Evolutionary conservation across 1,284 basidiomycete genomes (phyloP), one percentile per base, ranked within the genome.

Genomic region (Vanrija humicola): DNA sequence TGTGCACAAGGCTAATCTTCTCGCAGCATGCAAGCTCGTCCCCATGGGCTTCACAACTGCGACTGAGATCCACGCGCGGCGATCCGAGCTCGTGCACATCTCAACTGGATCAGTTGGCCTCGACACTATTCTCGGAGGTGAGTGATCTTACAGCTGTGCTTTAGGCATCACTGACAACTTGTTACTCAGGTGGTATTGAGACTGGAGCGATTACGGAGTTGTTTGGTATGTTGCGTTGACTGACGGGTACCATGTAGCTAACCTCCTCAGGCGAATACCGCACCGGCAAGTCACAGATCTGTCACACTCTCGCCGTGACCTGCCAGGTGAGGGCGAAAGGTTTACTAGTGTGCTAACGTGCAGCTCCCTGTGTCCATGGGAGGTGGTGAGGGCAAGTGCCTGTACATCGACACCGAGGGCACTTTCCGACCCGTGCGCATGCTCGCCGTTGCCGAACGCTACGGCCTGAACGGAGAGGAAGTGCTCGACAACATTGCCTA

Each of bases 401-500:
- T 98, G 46, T 99, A 95, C 77, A 98, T 99, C 77, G 96, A 99
- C 75, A 98, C 96, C 0, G 95, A 99, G 73, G 94, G 94, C 10
- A 98, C 96, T 3, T 99, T 99, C 81, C 91, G 96, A 64, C 96
- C 96, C 16, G 89, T 91, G 38, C 90, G 96, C 57, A 80, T 98
- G 52, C 82, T 98, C 28, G 90, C 95, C 0, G 92, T 96, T 5
- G 95, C 96, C 1, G 95, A 98, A 78, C 83, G 96, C 50, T 94
- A 88, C 70, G 96, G 96, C 7, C 80, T 99, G 64, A 94, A 94
- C 64, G 94, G 94, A 40, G 92, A 98, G 74, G 95, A 98, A 73
- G 96, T 98, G 3, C 79, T 98, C 61, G 96, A 99, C 77, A 99
- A 99, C 68, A 90, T 99, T 43, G 96, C 96, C 12, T 98, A 98